These are phyloP conservation scores for Hygrocybe coccinea DNA, from an alignment of 768 basidiomycete species.

Conservation along the genomic window DNA sequence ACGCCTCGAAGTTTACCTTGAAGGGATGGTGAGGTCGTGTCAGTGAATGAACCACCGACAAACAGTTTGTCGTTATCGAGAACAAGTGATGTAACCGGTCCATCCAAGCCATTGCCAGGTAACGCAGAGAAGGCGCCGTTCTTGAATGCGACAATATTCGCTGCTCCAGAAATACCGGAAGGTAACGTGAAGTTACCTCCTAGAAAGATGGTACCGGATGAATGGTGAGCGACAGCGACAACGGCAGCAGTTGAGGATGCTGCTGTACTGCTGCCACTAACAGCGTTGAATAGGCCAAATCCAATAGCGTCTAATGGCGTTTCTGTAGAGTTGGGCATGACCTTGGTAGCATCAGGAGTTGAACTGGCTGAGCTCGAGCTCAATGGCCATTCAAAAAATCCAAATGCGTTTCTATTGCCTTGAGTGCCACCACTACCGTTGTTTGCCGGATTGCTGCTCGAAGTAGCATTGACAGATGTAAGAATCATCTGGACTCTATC, in stretches of 20 bases:
- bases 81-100: slow-evolving; percentile 64
- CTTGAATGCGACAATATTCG: slow-evolving; percentile 72
- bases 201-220: slow-evolving; percentile 62
- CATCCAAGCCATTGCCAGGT: slow-evolving; percentile 71
- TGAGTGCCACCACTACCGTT: slow-evolving; percentile 31
- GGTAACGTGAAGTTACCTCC: slow-evolving; percentile 72
- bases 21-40: slow-evolving; percentile 53
- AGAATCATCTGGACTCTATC: slow-evolving; percentile 79
- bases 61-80: slow-evolving; percentile 61
- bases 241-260: slow-evolving; percentile 39
- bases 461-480: slow-evolving; percentile 50
- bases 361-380: slow-evolving; percentile 23
- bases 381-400: slow-evolving; percentile 86
- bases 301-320: slow-evolving; percentile 64
- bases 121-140: slow-evolving; percentile 51
- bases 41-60: slow-evolving; percentile 84
- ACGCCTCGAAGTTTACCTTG: slow-evolving; percentile 53
- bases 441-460: slow-evolving; percentile 28
- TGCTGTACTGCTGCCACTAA: slow-evolving; percentile 45
- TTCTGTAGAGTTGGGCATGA: slow-evolving; percentile 62
- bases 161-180: slow-evolving; percentile 47
- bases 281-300: slow-evolving; percentile 52
- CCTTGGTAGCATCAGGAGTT: slow-evolving; percentile 53
- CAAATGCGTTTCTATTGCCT: slow-evolving; percentile 55
- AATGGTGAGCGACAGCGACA: slow-evolving; percentile 57